Conservation (phyloP, 495 filamentous ascomycete genomes). For the Thermochaetoides thermophila region DNA sequence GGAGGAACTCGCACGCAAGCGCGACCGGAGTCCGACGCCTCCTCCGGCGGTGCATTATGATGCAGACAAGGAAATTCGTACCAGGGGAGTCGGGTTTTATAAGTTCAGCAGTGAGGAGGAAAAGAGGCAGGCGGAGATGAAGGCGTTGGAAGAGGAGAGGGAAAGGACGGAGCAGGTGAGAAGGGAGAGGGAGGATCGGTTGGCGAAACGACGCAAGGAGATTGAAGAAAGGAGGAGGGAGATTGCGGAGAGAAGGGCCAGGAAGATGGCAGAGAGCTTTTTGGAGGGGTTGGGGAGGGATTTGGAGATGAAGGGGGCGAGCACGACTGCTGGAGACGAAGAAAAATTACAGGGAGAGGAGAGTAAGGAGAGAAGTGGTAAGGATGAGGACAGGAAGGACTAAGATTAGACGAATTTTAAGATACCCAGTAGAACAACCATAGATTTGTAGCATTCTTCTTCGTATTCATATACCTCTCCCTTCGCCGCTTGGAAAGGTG, state of each 20-base stretch:
- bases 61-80: constrained; percentile 63
- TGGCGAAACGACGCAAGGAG: constrained; percentile 23
- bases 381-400: too few species aligned
- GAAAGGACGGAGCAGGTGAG: constrained; percentile 50
- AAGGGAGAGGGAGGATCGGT: constrained; percentile 37
- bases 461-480: too few species aligned
- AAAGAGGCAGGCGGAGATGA: constrained; percentile 58
- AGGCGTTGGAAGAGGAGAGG: constrained; percentile 48
- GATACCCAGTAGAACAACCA: too few species aligned
- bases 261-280: constrained; percentile 61
- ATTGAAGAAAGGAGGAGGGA: constrained; percentile 39
- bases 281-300: constrained; percentile 40
- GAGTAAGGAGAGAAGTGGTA: too few species aligned
- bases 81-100: constrained; percentile 84
- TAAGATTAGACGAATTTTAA: too few species aligned
- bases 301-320: not conserved
- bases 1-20: constrained; percentile 53
- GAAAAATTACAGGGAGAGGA: too few species aligned
- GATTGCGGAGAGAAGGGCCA: constrained; percentile 41
- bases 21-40: constrained; percentile 63
- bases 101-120: constrained; percentile 60
- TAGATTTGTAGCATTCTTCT: too few species aligned
- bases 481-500: too few species aligned
- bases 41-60: constrained; percentile 74
- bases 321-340: not conserved